phyloP scores from a whole-genome alignment of 169 alveolate genomes.

The Plasmodium knowlesi region DNA sequence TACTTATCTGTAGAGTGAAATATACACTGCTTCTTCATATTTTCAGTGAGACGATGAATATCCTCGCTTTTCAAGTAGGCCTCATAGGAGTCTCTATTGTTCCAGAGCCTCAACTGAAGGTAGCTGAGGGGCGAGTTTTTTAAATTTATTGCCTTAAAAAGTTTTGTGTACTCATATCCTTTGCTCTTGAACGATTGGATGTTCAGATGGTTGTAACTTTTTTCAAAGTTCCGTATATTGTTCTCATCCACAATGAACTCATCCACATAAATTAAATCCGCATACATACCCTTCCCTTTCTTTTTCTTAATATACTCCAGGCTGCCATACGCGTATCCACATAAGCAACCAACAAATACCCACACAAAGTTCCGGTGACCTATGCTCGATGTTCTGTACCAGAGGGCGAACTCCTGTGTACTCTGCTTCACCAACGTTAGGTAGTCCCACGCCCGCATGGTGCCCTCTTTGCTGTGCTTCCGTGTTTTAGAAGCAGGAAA shows the following conservation, averaged over 20 bases:
- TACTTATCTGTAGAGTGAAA: conserved; percentile 15
- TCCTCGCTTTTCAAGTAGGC: neutral
- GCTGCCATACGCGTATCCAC: conserved; percentile 81
- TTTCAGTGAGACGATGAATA: neutral
- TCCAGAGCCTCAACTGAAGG: conserved; percentile 76
- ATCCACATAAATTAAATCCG: conserved; percentile 77
- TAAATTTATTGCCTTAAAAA: conserved; percentile 81
- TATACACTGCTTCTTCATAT: conserved; percentile 14
- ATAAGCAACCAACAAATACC: conserved; percentile 78
- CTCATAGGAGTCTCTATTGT: conserved; percentile 15
- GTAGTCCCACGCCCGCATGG: conserved; percentile 24
- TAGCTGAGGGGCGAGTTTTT: conserved; percentile 78
- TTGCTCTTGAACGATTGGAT: conserved; percentile 76
- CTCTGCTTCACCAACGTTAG: conserved; percentile 31
- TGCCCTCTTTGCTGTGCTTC: neutral
- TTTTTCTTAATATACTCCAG: conserved; percentile 57
- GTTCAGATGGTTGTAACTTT: conserved; percentile 78
- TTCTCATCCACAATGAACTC: conserved; percentile 75
- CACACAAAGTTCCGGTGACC: conserved; percentile 83
- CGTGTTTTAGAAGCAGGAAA: neutral
- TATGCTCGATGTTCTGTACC: conserved; percentile 79
- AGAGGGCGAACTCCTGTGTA: conserved; percentile 54
- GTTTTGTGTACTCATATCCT: conserved; percentile 81
- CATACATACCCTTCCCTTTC: conserved; percentile 82
- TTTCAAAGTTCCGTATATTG: conserved; percentile 75